These are phyloP conservation scores for Nigrospora osmanthi DNA, from an alignment of 2,329 filamentous ascomycete species.

Conservation along the genomic window DNA sequence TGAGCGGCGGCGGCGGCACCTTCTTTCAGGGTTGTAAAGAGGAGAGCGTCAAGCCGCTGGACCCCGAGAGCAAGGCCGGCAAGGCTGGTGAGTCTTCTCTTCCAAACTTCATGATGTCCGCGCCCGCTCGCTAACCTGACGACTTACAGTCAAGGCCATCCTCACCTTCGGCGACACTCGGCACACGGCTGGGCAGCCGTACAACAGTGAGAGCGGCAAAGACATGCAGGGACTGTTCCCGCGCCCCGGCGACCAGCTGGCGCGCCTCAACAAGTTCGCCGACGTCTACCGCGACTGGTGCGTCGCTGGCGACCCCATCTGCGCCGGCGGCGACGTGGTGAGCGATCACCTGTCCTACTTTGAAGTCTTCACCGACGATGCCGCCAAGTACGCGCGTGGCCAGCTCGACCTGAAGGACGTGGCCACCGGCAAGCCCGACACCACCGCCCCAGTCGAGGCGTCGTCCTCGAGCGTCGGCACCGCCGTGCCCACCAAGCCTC, in stretches of 20 bases:
- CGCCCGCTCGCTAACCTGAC: too few species aligned
- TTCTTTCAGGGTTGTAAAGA: slow-evolving; percentile 23
- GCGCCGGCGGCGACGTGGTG: slow-evolving; percentile 23
- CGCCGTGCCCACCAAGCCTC: too few species aligned
- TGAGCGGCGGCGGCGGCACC: slow-evolving; percentile 24
- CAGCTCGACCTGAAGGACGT: too few species aligned
- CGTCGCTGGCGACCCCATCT: slow-evolving; percentile 27
- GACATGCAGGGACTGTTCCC: slow-evolving; percentile 17
- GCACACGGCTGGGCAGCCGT: slow-evolving; percentile 24
- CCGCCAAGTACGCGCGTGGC: slow-evolving; percentile 7
- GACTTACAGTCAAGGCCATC: slow-evolving; percentile 19
- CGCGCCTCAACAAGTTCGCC: slow-evolving; percentile 17
- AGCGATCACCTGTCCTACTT: slow-evolving; percentile 29
- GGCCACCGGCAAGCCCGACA: not conserved
- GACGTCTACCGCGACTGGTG: slow-evolving; percentile 24
- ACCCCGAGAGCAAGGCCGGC: slow-evolving; percentile 17
- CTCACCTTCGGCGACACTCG: slow-evolving; percentile 24
- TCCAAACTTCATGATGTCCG: too few species aligned
- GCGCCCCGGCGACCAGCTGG: slow-evolving; percentile 18
- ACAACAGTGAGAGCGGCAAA: slow-evolving; percentile 20
- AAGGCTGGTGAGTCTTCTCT: slow-evolving; percentile 21
- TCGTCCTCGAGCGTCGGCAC: too few species aligned
- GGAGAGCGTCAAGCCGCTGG: slow-evolving; percentile 13
- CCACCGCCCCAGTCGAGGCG: not conserved
- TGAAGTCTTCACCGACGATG: slow-evolving; percentile 17